phyloP scores from a whole-genome alignment of 116 monocot genomes.

The Thalassia testudinum region DNA sequence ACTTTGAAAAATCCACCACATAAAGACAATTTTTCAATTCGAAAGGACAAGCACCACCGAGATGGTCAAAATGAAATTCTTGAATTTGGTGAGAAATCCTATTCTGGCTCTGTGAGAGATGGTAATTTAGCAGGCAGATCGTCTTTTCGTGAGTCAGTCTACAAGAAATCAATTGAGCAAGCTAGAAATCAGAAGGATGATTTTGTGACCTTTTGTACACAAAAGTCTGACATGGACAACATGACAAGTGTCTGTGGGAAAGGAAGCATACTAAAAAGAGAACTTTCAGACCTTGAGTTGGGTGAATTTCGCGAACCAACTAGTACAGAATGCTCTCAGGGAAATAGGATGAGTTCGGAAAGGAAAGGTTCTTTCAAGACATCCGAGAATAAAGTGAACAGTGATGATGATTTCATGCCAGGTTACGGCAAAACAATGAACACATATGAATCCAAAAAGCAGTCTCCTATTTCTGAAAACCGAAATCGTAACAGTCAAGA shows the following conservation, averaged over 20 bases:
- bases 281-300: conserved; percentile 76
- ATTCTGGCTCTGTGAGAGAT: conserved; percentile 13
- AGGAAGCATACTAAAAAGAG: conserved; percentile 39
- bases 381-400: conserved; percentile 24
- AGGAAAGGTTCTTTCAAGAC: conserved; percentile 38
- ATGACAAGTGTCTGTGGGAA: conserved; percentile 12
- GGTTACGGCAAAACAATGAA: conserved; percentile 20
- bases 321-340: conserved; percentile 16
- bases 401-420: conserved; percentile 17
- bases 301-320: conserved; percentile 85
- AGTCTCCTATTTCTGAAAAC: conserved; percentile 24
- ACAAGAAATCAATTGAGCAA: conserved; percentile 16
- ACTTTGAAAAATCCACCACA: conserved; percentile 6
- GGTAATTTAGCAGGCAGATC: conserved; percentile 12
- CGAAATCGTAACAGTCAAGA: conserved; percentile 22
- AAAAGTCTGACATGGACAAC: conserved; percentile 20
- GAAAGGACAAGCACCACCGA: conserved; percentile 17
- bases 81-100: conserved; percentile 15
- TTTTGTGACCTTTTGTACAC: conserved; percentile 5
- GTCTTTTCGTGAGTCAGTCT: conserved; percentile 18
- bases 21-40: conserved; percentile 10
- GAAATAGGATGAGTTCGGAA: conserved; percentile 25
- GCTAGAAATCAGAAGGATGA: conserved; percentile 12
- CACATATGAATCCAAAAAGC: conserved; percentile 15
- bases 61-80: conserved; percentile 16